Evolutionary conservation across 108 stramenopile genomes (phyloP), one percentile per base, ranked within the genome.

Genomic region (Nannochloropsis oceanica): DNA sequence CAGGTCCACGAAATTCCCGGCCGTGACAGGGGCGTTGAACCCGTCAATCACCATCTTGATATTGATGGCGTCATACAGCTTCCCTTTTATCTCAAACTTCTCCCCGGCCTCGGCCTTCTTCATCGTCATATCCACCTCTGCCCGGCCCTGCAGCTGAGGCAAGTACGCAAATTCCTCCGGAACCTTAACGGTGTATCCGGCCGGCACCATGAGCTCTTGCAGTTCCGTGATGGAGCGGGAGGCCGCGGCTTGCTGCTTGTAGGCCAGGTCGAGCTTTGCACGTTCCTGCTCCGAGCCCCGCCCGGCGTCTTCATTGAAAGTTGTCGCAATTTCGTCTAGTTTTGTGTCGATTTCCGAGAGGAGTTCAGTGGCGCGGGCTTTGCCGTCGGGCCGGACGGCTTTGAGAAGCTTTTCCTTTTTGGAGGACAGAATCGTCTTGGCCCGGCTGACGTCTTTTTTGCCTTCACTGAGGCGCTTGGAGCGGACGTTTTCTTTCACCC

Each of bases 41-140:
- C 97, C 97, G 92, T 97, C 97, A 87, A 97, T 93, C 42, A 96
- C 91, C 96, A 98, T 96, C 84, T 85, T 92, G 91, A 98, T 87
- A 84, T 93, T 94, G 25, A 95, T 95, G 85, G 94, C 89, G 26
- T 93, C 92, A 83, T 90, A 96, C 50, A 93, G 91, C 11, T 81
- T 86, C 22, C 95, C 96, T 43, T 95, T 93, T 24, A 97, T 91
- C 84, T 96, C 92, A 85, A 97, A 98, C 46, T 90, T 90, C 42
- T 87, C 94, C 25, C 93, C 93, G 46, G 27, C 24, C 25, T 88
- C 86, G 18, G 91, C 90, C 87, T 96, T 97, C 88, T 94, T 93
- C 82, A 98, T 83, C 12, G 92, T 81, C 92, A 97, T 94, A 88
- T 96, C 95, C 22, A 98, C 87, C 84, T 87, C 22, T 25, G 26